Evolutionary conservation across 2,329 filamentous ascomycete genomes (phyloP), one percentile per base, ranked within the genome.

Genomic region (Cercospora sesami): DNA sequence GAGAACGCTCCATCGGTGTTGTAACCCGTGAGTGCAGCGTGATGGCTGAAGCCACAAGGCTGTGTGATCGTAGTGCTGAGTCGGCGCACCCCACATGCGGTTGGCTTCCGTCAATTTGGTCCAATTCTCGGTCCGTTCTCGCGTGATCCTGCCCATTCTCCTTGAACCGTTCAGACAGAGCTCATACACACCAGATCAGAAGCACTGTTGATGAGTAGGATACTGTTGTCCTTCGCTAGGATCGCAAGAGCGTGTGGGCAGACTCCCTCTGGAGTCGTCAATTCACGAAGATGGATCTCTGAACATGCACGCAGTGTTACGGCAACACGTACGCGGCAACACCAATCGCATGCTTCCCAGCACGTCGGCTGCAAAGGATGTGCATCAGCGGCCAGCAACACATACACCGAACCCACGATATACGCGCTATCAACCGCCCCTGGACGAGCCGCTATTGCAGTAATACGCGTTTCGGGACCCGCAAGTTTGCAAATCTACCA

Each of bases 341-440:
- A 3, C 7, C 14, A 10, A 30, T 23, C 23, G 26, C 36, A 31
- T 9, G 12, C 8, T 30, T 45, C 26, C 18, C 16, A 62, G 16
- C 60, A 62, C 60, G 7, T 26, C 31, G 21, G 26, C 31, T 23
- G 5, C 12, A 62, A 26, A 59, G 9, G 30, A n/a, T 33, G 31
- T 45, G 45, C 62, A 57, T 64, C 62, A 42, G 18, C 14, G 16
- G 26, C 45, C 21, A 28, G 62, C 21, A 28, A 16, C 5, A n/a
- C 12, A n/a, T 51, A 58, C 57, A 62, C 60, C 3, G 73, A 76
- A 21, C 69, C 77, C 1, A 98, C 94, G 1, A 96, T 99, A 63
- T 98, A 96, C 79, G 95, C 95, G 0, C 82, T 98, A 0, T 97
- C 94, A 0, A 96, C 94, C 0, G 93, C 92, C 0, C 84, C 90